Evolutionary conservation across 257 asterid genomes (phyloP).

Genomic region (Solanum infundibuliforme): DNA sequence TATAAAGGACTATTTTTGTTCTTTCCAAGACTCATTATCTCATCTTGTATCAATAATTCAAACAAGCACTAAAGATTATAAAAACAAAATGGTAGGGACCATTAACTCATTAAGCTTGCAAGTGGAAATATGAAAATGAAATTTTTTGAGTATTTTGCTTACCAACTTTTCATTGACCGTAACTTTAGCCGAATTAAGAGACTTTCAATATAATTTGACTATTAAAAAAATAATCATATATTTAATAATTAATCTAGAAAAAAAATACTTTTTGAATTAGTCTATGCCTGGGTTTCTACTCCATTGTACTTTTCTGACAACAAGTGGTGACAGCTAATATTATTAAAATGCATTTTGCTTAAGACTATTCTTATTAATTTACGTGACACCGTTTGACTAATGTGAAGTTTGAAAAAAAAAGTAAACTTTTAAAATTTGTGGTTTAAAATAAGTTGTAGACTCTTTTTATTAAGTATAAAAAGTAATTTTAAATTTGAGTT

Average conservation of each 20-base stretch:
- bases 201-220: neutral
- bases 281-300: neutral
- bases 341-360: neutral
- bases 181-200: neutral
- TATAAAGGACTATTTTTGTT: neutral
- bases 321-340: neutral
- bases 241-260: neutral
- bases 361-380: neutral
- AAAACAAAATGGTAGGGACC: neutral
- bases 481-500: neutral
- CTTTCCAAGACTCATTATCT: neutral
- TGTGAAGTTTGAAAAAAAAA: neutral
- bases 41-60: neutral
- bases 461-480: neutral
- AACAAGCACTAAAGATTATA: neutral
- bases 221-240: neutral
- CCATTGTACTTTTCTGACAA: neutral
- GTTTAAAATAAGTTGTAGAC: neutral
- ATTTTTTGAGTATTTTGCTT: neutral
- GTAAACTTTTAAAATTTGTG: neutral
- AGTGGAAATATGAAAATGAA: neutral
- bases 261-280: neutral
- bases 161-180: neutral
- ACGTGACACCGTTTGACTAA: rapidly evolving
- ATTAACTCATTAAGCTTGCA: neutral